A percentile compares a stretch with the other conserved stretches of the same genome.
Conservation (phyloP, 768 basidiomycete species). For the Suillus subalutaceus region DNA sequence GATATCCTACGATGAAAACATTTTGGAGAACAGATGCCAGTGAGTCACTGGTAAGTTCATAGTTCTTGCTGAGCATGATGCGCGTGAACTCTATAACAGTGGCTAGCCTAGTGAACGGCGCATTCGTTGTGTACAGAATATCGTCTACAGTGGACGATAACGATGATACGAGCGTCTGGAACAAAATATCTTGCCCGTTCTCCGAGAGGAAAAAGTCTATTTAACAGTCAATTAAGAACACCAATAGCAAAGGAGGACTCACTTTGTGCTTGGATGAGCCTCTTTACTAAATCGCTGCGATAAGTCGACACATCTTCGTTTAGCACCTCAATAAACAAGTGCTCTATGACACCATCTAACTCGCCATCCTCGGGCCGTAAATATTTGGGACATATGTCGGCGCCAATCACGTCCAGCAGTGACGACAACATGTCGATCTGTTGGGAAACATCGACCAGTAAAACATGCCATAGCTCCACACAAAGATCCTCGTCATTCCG, state of each 20-base stretch:
- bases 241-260: neutral
- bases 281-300: constrained; percentile 37
- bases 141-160: constrained; percentile 40
- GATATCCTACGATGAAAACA: constrained; percentile 51
- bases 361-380: constrained; percentile 46
- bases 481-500: constrained; percentile 36
- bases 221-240: neutral
- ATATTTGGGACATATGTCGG: constrained; percentile 44
- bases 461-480: constrained; percentile 47
- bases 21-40: constrained; percentile 38
- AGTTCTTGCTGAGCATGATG: constrained; percentile 23
- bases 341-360: constrained; percentile 47
- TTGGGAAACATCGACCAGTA: constrained; percentile 47
- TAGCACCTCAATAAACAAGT: constrained; percentile 43
- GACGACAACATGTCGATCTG: constrained; percentile 34
- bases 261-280: constrained; percentile 48
- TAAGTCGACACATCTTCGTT: constrained; percentile 25
- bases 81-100: constrained; percentile 38
- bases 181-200: constrained; percentile 35
- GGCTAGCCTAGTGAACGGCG: constrained; percentile 25
- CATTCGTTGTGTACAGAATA: constrained; percentile 31
- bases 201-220: constrained; percentile 33
- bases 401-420: constrained; percentile 45
- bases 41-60: constrained; percentile 13
- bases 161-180: constrained; percentile 36